Evolutionary conservation across 169 alveolate species (phyloP), one percentile per base, ranked within the genome.

Genomic region (Theileria annulata): DNA sequence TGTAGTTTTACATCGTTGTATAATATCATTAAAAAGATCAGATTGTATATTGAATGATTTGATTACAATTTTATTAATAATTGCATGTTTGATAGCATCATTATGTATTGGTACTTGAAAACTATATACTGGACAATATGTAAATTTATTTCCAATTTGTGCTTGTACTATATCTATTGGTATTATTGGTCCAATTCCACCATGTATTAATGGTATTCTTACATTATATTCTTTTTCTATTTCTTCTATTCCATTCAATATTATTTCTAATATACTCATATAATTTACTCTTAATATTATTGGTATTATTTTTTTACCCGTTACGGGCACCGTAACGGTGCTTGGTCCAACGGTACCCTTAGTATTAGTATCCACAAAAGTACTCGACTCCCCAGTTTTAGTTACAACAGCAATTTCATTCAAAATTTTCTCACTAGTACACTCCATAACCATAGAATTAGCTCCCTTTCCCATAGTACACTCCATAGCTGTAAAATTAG

Each of bases 151-250:
- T 78, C 93, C 96, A 47, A 93, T 91, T 37, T 90, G 95, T 28
- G 96, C 96, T 79, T 93, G 96, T n/a, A 87, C 93, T 23, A 93
- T 86, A 73, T 93, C 96, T 49, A 80, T 85, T 23, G 95, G 95
- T 6, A 87, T 83, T n/a, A 92, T 76, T 8, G 96, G 93, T 10
- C 96, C 96, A 59, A 93, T 73, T 23, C 96, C 96, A 33, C 96
- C 96, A 87, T 93, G 96, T 10, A 93, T 94, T 25, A 93, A 88
- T 1, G 94, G 89, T 30, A 93, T 87, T 33, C 95, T 80, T 68
- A 93, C 94, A 59, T 72, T 58, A 75, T 77, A 64, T 51, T 78
- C 86, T 27, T 66, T 66, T 59, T 89, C 90, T 19, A 93, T 48
- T 49, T 75, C 72, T 66, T 93, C 95, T 74, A 93, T 73, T 28